Percentiles rank a stretch among this genome's conserved stretches.
Conservation (phyloP, 2,329 filamentous ascomycete genomes). For the Graphilbum ipis-grandicollis region DNA sequence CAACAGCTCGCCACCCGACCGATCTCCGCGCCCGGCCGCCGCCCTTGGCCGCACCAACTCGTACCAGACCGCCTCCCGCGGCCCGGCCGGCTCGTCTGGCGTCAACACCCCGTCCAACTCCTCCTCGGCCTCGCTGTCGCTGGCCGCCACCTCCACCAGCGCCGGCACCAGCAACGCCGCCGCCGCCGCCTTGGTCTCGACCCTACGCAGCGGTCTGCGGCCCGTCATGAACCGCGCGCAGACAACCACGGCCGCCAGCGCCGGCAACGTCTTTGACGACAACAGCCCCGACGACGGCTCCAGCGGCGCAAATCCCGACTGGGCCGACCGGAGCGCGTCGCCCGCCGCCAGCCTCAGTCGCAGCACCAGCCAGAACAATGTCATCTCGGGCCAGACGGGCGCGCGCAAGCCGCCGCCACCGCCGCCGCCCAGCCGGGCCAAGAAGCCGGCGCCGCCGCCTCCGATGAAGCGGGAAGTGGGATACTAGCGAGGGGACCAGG, state of each 20-base stretch:
- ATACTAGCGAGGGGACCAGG: background rate
- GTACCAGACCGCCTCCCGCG: conserved; percentile 15
- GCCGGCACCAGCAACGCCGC: conserved; percentile 14
- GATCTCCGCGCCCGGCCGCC: conserved; percentile 14
- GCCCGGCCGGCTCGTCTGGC: conserved; percentile 2
- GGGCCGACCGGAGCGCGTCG: conserved; percentile 31
- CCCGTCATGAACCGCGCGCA: conserved; percentile 27
- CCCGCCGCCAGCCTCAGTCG: conserved; percentile 37
- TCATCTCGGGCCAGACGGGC: background rate
- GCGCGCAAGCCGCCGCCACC: conserved; percentile 37
- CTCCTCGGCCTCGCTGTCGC: background rate
- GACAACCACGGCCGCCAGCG: conserved; percentile 14
- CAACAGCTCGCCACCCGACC: conserved; percentile 11
- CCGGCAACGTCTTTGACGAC: conserved; percentile 28
- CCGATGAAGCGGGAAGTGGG: conserved; percentile 8
- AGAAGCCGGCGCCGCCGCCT: conserved; percentile 38
- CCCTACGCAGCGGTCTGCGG: conserved; percentile 24
- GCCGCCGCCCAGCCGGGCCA: conserved; percentile 27
- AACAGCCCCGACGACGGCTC: conserved; percentile 11
- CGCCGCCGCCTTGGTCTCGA: conserved; percentile 7
- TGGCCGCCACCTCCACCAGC: background rate
- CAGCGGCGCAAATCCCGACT: conserved; percentile 30
- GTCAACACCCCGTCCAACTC: conserved; percentile 7
- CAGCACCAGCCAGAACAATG: conserved; percentile 20
- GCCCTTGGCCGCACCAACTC: conserved; percentile 20